These are phyloP conservation scores for Cucurbita maxima DNA, from an alignment of 306 rosid genomes.

Conservation along the genomic window DNA sequence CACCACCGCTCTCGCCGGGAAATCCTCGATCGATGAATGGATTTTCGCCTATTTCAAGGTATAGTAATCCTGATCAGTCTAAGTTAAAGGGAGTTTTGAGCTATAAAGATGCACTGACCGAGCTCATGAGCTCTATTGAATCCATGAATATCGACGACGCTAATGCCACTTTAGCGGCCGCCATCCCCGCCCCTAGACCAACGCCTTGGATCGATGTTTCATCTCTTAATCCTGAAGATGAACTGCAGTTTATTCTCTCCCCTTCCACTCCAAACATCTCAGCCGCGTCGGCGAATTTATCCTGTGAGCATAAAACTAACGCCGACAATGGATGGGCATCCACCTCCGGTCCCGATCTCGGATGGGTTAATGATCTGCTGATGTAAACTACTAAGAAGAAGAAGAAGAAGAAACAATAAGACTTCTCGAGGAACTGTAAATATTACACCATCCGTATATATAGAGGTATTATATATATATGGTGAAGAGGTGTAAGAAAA, in stretches of 20 bases:
- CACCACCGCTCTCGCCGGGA: constrained; percentile 51
- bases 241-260: constrained; percentile 39
- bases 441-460: too few species aligned
- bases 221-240: constrained; percentile 16
- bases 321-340: constrained; percentile 17
- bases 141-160: constrained; percentile 38
- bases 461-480: too few species aligned
- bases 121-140: constrained; percentile 50
- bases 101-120: constrained; percentile 17
- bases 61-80: constrained; percentile 10
- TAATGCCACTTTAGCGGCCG: background rate
- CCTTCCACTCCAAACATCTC: constrained; percentile 29
- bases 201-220: constrained; percentile 37
- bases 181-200: constrained; percentile 9
- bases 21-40: constrained; percentile 17
- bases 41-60: constrained; percentile 27
- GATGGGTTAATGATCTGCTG: constrained; percentile 83
- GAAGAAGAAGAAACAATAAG: too few species aligned
- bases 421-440: too few species aligned
- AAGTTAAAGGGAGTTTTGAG: constrained; percentile 14
- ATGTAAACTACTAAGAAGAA: constrained; percentile 29
- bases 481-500: too few species aligned
- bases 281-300: constrained; percentile 8
- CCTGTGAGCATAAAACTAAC: background rate
- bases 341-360: constrained; percentile 51